These are phyloP conservation scores for Apophysomyces elegans DNA, from an alignment of 371 early-diverging fungal species.

Conservation along the genomic window DNA sequence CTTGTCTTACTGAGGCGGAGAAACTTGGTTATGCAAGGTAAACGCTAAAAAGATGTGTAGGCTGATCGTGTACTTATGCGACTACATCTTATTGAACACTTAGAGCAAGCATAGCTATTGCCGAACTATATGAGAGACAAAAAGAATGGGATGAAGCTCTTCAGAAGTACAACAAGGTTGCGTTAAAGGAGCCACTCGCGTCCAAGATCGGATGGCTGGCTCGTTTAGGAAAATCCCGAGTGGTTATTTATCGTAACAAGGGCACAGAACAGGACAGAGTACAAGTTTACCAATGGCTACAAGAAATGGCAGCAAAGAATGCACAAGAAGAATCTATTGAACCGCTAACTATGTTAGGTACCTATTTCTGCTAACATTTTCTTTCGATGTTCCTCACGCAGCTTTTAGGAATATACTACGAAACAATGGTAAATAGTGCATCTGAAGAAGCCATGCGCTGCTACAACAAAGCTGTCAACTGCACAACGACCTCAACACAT, in stretches of 20 bases:
- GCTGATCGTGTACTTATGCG: not conserved
- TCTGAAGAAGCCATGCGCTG: not conserved
- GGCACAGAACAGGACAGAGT: conserved; percentile 3
- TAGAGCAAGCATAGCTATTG: conserved; percentile 30
- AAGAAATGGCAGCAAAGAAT: conserved; percentile 18
- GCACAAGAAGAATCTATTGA: conserved; percentile 18
- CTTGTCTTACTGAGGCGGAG: conserved; percentile 31
- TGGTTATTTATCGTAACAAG: conserved; percentile 17
- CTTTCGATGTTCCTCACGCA: not conserved
- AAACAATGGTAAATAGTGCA: not conserved
- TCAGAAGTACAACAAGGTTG: conserved; percentile 15
- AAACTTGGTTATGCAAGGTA: conserved; percentile 34
- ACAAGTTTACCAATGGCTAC: conserved; percentile 14
- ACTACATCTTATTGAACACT: not conserved
- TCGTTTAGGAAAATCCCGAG: conserved; percentile 14
- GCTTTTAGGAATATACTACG: conserved; percentile 8
- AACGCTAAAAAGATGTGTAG: not conserved
- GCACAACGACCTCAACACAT: conserved; percentile 19
- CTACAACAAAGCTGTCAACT: not conserved
- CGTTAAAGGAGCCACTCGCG: conserved; percentile 8
- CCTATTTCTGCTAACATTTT: not conserved
- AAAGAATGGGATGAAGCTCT: conserved; percentile 17
- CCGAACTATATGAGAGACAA: conserved; percentile 18
- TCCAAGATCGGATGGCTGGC: conserved; percentile 25
- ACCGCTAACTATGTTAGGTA: conserved; percentile 22